A percentile compares a stretch with the other conserved stretches of the same genome.
Conservation (phyloP, 495 filamentous ascomycete genomes). For the Staphylotrichum tortipilum region DNA sequence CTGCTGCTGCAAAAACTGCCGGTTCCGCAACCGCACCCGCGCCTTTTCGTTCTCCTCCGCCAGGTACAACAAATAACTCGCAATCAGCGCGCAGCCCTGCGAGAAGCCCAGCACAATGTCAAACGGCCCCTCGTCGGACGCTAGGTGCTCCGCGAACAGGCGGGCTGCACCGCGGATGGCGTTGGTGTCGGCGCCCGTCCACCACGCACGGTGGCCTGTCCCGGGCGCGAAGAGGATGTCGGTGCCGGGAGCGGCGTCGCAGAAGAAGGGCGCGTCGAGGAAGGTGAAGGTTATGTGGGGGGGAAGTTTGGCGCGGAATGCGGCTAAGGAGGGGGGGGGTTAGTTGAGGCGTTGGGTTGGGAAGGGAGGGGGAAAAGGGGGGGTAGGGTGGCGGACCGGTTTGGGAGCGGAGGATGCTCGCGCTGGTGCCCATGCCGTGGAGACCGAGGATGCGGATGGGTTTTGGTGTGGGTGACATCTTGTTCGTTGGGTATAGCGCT, state of each 20-base stretch:
- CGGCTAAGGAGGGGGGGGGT: conserved; percentile 15
- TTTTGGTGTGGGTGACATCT: neutral
- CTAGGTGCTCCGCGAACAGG: conserved; percentile 43
- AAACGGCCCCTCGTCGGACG: conserved; percentile 47
- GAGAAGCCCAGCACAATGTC: conserved; percentile 54
- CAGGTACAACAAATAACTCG: conserved; percentile 37
- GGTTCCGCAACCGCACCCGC: too few species aligned
- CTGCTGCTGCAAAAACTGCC: too few species aligned
- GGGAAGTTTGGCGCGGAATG: conserved; percentile 25
- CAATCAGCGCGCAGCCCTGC: conserved; percentile 48
- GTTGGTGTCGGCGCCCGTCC: conserved; percentile 26
- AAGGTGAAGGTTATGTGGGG: conserved; percentile 44
- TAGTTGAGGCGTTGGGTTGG: neutral
- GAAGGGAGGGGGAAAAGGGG: too few species aligned
- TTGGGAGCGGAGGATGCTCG: conserved; percentile 49
- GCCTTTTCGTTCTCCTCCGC: conserved; percentile 25
- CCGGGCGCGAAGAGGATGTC: conserved; percentile 45
- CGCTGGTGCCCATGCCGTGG: conserved; percentile 55
- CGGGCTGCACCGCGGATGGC: conserved; percentile 31
- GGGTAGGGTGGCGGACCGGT: too few species aligned
- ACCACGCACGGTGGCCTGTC: conserved; percentile 43
- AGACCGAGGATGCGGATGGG: conserved; percentile 51
- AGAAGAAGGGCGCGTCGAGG: conserved; percentile 41
- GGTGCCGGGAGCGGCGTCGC: conserved; percentile 42
- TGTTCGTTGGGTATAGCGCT: neutral